Conservation (phyloP, 805 yeast species). For the Barnettozyma sp. region DNA sequence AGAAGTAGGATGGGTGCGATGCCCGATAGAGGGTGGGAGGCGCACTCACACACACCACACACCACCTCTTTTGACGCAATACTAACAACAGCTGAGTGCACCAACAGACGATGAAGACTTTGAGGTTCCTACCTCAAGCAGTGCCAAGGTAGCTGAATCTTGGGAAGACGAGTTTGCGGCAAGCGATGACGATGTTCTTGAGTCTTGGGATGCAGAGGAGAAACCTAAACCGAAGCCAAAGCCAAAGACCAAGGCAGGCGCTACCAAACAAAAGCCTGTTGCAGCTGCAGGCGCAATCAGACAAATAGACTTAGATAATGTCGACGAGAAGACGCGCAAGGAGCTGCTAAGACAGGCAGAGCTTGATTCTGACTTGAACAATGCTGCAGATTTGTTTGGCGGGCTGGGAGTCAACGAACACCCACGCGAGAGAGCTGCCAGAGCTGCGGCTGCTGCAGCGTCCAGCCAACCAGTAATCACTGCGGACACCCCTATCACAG, state of each 20-base stretch:
- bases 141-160: slow-evolving; percentile 50
- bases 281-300: slow-evolving; percentile 26
- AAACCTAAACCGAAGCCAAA: slow-evolving; percentile 37
- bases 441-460: slow-evolving; percentile 29
- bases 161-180: slow-evolving; percentile 75
- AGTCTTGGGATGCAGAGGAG: slow-evolving; percentile 88
- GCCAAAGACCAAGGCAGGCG: slow-evolving; percentile 20
- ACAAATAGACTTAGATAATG: slow-evolving; percentile 50
- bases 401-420: slow-evolving; percentile 51
- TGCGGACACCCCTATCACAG: slow-evolving; percentile 58
- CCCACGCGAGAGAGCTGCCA: slow-evolving; percentile 35
- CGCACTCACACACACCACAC: too few species aligned
- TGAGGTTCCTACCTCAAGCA: slow-evolving; percentile 52
- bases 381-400: slow-evolving; percentile 89
- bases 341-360: slow-evolving; percentile 77
- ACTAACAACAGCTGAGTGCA: background rate
- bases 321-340: slow-evolving; percentile 68
- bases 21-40: too few species aligned
- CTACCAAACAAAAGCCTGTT: slow-evolving; percentile 21
- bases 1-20: too few species aligned
- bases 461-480: slow-evolving; percentile 30
- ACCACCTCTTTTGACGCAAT: too few species aligned
- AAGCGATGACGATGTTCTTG: slow-evolving; percentile 73
- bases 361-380: slow-evolving; percentile 76
- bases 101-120: slow-evolving; percentile 85